These are phyloP conservation scores for Piloderma croceum DNA, from an alignment of 768 basidiomycete genomes.

Conservation along the genomic window DNA sequence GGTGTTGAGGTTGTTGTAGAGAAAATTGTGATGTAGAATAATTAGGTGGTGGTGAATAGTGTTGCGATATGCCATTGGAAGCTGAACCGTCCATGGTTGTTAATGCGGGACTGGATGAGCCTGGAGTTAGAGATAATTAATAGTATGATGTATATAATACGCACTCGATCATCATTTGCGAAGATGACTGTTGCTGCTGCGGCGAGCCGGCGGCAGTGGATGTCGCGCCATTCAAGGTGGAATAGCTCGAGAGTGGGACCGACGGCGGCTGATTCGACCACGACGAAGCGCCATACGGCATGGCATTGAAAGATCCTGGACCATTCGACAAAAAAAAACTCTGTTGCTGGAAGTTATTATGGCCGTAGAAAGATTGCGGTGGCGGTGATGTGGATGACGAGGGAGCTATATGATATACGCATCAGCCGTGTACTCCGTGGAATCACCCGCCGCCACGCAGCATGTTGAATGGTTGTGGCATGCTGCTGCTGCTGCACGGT, in stretches of 20 bases:
- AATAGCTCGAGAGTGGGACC: constrained; percentile 68
- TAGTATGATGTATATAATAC: constrained; percentile 24
- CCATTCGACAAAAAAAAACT: too few relatives aligned
- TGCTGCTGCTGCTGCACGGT: constrained; percentile 10
- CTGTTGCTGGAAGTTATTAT: constrained; percentile 33
- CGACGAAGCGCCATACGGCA: constrained; percentile 45
- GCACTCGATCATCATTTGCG: constrained; percentile 65
- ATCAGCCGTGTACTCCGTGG: too few relatives aligned
- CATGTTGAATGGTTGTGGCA: background rate
- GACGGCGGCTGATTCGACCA: constrained; percentile 36
- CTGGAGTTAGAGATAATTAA: constrained; percentile 11
- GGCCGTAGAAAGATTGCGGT: constrained; percentile 36
- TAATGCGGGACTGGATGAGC: constrained; percentile 47
- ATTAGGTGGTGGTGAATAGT: constrained; percentile 38
- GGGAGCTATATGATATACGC: too few relatives aligned
- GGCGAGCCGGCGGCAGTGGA: constrained; percentile 29
- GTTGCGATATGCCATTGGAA: constrained; percentile 36
- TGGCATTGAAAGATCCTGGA: constrained; percentile 46
- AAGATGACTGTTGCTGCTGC: constrained; percentile 19
- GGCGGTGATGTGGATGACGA: constrained; percentile 36
- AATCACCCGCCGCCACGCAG: too few relatives aligned
- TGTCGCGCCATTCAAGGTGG: constrained; percentile 75
- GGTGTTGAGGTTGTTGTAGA: constrained; percentile 31
- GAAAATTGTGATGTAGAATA: constrained; percentile 33
- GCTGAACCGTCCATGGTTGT: constrained; percentile 49